phyloP scores from a whole-genome alignment of 768 basidiomycete genomes.

The Exidia glandulosa region DNA sequence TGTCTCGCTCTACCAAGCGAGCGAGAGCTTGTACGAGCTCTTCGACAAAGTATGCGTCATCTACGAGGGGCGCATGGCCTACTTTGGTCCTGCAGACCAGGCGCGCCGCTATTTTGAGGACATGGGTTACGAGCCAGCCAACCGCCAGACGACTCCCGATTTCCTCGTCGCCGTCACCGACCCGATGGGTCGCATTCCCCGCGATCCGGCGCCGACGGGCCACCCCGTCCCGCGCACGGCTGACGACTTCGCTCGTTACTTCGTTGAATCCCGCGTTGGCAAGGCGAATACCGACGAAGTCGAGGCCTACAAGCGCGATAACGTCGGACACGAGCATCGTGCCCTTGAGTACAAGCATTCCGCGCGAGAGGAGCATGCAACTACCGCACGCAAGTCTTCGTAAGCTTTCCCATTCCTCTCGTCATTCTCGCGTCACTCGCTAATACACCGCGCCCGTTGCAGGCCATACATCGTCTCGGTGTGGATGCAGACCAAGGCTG shows the following conservation, averaged over 20 bases:
- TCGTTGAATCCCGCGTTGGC: constrained; percentile 23
- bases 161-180: constrained; percentile 60
- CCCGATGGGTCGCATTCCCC: constrained; percentile 42
- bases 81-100: constrained; percentile 54
- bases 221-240: constrained; percentile 39
- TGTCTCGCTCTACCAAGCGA: constrained; percentile 80
- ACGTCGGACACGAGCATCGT: constrained; percentile 18
- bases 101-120: constrained; percentile 67
- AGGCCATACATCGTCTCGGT: constrained; percentile 31
- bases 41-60: constrained; percentile 84
- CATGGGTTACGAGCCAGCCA: constrained; percentile 60
- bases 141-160: constrained; percentile 78
- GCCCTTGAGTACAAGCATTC: too few species aligned
- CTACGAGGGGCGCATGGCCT: constrained; percentile 62
- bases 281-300: constrained; percentile 22
- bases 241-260: constrained; percentile 39
- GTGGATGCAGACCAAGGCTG: constrained; percentile 33
- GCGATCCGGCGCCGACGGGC: constrained; percentile 24
- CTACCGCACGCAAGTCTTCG: constrained; percentile 28
- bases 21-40: constrained; percentile 48
- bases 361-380: constrained; percentile 40
- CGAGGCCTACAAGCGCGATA: constrained; percentile 18
- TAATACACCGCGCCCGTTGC: too few species aligned
- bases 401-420: too few species aligned
- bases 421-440: too few species aligned